These are phyloP conservation scores for Neonectria coccinea DNA, from an alignment of 2,329 filamentous ascomycete species.

Conservation along the genomic window DNA sequence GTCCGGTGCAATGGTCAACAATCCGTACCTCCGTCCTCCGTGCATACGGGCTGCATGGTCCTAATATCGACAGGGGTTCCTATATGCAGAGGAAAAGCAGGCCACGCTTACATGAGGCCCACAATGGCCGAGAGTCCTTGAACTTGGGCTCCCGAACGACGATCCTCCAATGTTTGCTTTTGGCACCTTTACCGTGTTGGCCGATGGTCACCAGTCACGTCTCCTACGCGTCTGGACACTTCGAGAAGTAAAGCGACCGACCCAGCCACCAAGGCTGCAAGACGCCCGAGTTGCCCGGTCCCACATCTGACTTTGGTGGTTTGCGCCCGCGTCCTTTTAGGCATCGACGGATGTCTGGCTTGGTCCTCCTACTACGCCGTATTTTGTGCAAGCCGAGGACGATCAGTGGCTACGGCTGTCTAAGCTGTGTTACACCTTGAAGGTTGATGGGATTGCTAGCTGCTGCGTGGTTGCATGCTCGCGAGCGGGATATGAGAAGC, in stretches of 20 bases:
- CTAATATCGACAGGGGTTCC: constrained; percentile 32
- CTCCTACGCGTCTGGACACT: constrained; percentile 16
- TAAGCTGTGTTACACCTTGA: constrained; percentile 12
- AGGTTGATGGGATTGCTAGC: constrained; percentile 1
- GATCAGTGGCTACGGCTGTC: constrained; percentile 30
- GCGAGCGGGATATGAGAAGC: background rate
- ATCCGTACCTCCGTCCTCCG: constrained; percentile 4
- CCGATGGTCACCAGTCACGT: constrained; percentile 14
- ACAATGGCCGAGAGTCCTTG: constrained; percentile 28
- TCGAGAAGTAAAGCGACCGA: constrained; percentile 28
- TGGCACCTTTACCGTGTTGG: constrained; percentile 23
- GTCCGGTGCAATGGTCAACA: constrained; percentile 2
- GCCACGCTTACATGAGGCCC: constrained; percentile 38
- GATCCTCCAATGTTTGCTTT: constrained; percentile 33
- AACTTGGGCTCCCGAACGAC: constrained; percentile 22
- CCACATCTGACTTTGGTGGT: constrained; percentile 26
- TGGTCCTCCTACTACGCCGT: constrained; percentile 11
- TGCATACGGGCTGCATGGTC: constrained; percentile 4
- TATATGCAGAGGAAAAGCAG: constrained; percentile 37
- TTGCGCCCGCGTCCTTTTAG: constrained; percentile 31
- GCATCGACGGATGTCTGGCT: constrained; percentile 27
- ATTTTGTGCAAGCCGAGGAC: constrained; percentile 23
- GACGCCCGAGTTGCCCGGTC: constrained; percentile 27
- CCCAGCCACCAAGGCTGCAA: constrained; percentile 31
- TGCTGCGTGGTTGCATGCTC: constrained; percentile 9